phyloP scores from a whole-genome alignment of 202 grass and related monocot genomes.

The Eragrostis tef region DNA sequence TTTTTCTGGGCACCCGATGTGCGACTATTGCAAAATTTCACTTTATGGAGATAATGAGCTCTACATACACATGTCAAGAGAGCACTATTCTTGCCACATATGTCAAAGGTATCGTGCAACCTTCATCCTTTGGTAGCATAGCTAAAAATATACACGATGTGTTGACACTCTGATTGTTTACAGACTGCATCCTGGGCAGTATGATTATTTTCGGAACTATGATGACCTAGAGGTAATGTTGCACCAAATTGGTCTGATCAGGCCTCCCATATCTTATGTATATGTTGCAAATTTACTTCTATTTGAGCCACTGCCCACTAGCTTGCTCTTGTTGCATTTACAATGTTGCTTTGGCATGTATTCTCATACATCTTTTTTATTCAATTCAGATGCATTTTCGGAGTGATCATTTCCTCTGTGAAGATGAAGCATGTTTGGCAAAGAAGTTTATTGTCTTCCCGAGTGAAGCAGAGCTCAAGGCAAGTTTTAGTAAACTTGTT shows the following conservation, averaged over 20 bases:
- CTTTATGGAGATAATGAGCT: slow-evolving; percentile 97
- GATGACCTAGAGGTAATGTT: slow-evolving; percentile 83
- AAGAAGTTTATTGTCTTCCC: slow-evolving; percentile 91
- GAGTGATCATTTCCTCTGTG: slow-evolving; percentile 91
- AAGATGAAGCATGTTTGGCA: slow-evolving; percentile 74
- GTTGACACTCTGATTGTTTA: slow-evolving; percentile 39
- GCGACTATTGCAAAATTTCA: slow-evolving; percentile 70
- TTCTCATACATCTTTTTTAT: slow-evolving; percentile 43
- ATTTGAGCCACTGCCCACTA: not conserved
- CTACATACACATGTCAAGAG: slow-evolving; percentile 76
- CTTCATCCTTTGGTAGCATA: slow-evolving; percentile 11
- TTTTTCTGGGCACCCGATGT: slow-evolving; percentile 81
- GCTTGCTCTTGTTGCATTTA: not conserved
- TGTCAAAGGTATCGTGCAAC: slow-evolving; percentile 70
- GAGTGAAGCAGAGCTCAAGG: slow-evolving; percentile 82
- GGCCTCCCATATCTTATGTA: not conserved
- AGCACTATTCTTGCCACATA: slow-evolving; percentile 86
- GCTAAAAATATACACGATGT: not conserved
- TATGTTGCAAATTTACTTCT: slow-evolving; percentile 14
- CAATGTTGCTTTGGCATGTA: slow-evolving; percentile 13
- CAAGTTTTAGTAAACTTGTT: slow-evolving; percentile 44
- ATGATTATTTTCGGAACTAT: slow-evolving; percentile 89
- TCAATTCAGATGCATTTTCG: slow-evolving; percentile 75
- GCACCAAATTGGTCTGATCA: not conserved
- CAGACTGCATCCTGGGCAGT: slow-evolving; percentile 74